Base-by-base conservation (phyloP, 805 yeast genomes). In the Candida khao-thaluensis region DNA sequence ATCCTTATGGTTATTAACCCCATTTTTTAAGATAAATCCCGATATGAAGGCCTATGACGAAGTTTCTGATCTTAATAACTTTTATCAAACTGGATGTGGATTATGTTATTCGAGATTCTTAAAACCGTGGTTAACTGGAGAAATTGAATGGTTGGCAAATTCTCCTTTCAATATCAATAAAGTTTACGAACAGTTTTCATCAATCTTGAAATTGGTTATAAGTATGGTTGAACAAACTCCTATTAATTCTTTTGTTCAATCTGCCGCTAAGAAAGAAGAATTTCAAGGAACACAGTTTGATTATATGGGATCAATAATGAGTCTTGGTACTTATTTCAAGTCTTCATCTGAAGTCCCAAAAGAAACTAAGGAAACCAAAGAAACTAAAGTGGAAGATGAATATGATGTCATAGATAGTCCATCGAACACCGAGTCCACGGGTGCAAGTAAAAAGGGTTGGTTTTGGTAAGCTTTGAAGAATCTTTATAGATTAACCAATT, bases 1-100 rank as follows among this genome's bases (percentile, higher is more conserved):
- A 29, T 70, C 77, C 22, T 52, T 74, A 9, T 84, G 90, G 90
- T 65, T 86, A 33, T 74, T 82, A 4, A 60, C 75, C 21, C 77
- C 79, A 5, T 50, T 70, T 44, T 49, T 64, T 10, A 44, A 34
- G 12, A 6, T 37, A 3, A 36, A 15, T 2, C 8, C 42, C 2
- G 12, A 17, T 26, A 2, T 31, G 11, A 25, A 30, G 7, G 24
- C n/a, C 15, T 44, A 26, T 24, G 41, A 47, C 17, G 27, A 35
- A 8, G 23, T 14, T 12, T 42, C 40, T 7, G 66, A 63, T 34
- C 55, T 66, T 63, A 45, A 37, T 10, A 20, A 33, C 7, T 66
- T 66, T 39, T 50, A 59, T 14, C 33, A 45, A 17, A 49, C 42
- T 39, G 71, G 71, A 2, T 55, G 67, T 34, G 71, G 71, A 2